A percentile compares a stretch with the other conserved stretches of the same genome.
Conservation (phyloP, 2,329 filamentous ascomycete species). For the Microascus cirrosus region DNA sequence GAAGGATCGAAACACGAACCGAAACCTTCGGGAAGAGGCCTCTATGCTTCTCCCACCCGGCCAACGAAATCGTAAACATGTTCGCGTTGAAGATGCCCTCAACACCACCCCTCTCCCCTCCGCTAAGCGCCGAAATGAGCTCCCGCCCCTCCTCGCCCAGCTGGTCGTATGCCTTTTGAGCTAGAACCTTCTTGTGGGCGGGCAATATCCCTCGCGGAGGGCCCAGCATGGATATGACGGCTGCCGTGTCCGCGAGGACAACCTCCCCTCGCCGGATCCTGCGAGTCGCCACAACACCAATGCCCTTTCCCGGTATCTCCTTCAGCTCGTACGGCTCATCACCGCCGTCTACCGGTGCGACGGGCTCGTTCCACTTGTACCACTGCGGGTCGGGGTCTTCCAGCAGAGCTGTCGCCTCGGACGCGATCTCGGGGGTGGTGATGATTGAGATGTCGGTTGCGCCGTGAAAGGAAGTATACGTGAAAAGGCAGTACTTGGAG, state of each 20-base stretch:
- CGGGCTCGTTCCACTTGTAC: not conserved
- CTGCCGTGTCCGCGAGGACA: slow-evolving; percentile 21
- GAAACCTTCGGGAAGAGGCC: slow-evolving; percentile 14
- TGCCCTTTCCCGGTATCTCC: slow-evolving; percentile 18
- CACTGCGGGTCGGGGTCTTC: not conserved
- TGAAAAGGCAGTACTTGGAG: slow-evolving; percentile 3
- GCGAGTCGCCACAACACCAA: slow-evolving; percentile 20
- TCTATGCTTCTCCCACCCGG: slow-evolving; percentile 6
- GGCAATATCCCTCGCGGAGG: not conserved
- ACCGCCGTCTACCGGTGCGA: not conserved
- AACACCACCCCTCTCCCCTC: slow-evolving; percentile 6
- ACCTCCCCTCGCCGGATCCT: slow-evolving; percentile 19
- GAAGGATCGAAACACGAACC: slow-evolving; percentile 8
- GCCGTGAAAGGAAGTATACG: not conserved
- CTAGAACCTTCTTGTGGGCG: not conserved
- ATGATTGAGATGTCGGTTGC: not conserved
- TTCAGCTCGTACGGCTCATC: slow-evolving; percentile 14
- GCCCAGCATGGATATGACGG: slow-evolving; percentile 11
- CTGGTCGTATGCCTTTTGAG: not conserved
- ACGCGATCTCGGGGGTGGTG: not conserved
- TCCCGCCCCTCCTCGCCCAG: not conserved
- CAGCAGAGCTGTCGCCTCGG: not conserved
- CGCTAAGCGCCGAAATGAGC: not conserved
- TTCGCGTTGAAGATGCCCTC: slow-evolving; percentile 24
- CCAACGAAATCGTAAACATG: slow-evolving; percentile 12